phyloP scores from a whole-genome alignment of 1,139 yeast species.

The Saccharomycopsis hybrid region DNA sequence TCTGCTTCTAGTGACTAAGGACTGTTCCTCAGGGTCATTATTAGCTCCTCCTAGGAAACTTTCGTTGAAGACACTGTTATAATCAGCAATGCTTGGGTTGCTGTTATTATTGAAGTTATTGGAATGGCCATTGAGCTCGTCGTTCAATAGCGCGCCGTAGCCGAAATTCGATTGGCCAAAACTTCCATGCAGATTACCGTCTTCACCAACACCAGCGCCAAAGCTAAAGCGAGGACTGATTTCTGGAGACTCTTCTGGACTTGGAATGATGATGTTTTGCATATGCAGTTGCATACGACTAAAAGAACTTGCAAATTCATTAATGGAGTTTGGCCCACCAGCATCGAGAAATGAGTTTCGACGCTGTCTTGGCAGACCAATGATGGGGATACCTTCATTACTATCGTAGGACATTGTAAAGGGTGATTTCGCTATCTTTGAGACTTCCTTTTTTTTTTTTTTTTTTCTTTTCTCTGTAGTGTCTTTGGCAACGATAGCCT shows the following conservation, averaged over 20 bases:
- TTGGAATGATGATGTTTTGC: conserved; percentile 16
- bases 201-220: conserved; percentile 5
- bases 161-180: too few species aligned
- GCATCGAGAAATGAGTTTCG: conserved; percentile 18
- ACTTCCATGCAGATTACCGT: background rate
- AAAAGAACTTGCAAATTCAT: conserved; percentile 19
- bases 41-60: background rate
- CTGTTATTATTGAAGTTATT: background rate
- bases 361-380: conserved; percentile 3
- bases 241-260: conserved; percentile 11
- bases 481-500: too few species aligned
- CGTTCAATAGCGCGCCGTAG: too few species aligned
- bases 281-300: conserved; percentile 15
- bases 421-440: too few species aligned
- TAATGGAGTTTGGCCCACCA: conserved; percentile 21
- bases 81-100: conserved; percentile 1
- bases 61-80: conserved; percentile 15
- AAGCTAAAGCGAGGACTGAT: background rate
- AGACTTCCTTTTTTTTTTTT: too few species aligned
- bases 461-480: too few species aligned
- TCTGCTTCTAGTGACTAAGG: conserved; percentile 10
- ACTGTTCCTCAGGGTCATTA: conserved; percentile 13
- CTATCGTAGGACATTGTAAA: too few species aligned
- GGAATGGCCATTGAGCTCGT: background rate
- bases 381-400: conserved; percentile 3